phyloP scores from a whole-genome alignment of 768 basidiomycete species.

The Suillus decipiens region DNA sequence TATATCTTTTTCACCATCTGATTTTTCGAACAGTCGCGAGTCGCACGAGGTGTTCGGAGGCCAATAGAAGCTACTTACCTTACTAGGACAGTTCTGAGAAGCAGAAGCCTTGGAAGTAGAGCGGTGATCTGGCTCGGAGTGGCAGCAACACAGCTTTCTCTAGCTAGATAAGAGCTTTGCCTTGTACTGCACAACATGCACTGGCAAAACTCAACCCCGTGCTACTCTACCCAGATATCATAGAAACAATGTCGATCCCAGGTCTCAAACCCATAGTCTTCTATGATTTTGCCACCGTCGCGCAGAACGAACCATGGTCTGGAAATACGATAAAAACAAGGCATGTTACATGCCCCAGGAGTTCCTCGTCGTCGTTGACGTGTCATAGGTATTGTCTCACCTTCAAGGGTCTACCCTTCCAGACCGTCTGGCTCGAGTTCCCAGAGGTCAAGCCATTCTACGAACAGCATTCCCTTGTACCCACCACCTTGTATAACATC shows the following conservation, averaged over 20 bases:
- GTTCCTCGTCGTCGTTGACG: background rate
- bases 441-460: constrained; percentile 44
- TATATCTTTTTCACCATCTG: too few species aligned
- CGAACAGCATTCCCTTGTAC: constrained; percentile 31
- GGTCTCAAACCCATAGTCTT: constrained; percentile 29
- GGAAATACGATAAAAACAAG: constrained; percentile 40
- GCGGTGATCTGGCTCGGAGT: too few species aligned
- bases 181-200: background rate
- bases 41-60: too few species aligned
- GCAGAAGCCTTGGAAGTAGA: too few species aligned
- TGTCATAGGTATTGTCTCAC: background rate
- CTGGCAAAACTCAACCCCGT: background rate
- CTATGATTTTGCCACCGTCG: constrained; percentile 37
- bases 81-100: too few species aligned
- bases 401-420: constrained; percentile 39
- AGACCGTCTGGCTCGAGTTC: constrained; percentile 54
- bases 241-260: constrained; percentile 13
- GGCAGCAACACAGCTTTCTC: background rate
- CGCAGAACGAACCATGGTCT: constrained; percentile 36
- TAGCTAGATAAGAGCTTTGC: background rate
- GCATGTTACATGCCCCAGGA: constrained; percentile 16
- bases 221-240: background rate
- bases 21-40: too few species aligned
- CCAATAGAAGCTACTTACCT: too few species aligned
- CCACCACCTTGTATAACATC: constrained; percentile 5